A percentile compares a stretch with the other conserved stretches of the same genome.
phyloP scores from a whole-genome alignment of 192 early-diverging fungal species.

The Entomortierella beljakovae region DNA sequence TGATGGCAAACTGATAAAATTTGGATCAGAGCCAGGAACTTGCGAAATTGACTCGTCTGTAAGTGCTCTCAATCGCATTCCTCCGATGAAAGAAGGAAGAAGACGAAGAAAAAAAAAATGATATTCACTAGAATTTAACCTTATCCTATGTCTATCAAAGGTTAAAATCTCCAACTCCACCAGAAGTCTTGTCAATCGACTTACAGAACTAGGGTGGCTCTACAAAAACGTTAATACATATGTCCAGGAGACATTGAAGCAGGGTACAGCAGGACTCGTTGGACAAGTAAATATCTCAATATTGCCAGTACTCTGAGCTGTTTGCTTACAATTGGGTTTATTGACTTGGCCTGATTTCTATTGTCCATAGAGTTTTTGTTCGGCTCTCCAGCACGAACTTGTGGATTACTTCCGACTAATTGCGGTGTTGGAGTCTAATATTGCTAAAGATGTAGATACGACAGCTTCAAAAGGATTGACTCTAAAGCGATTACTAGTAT shows the following conservation, averaged over 20 bases:
- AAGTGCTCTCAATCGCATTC: background rate
- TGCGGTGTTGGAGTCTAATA: slow-evolving; percentile 85
- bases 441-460: slow-evolving; percentile 62
- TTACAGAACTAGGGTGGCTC: slow-evolving; percentile 86
- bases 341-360: background rate
- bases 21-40: slow-evolving; percentile 57
- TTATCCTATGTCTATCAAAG: slow-evolving; percentile 19
- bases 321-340: background rate
- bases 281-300: slow-evolving; percentile 14
- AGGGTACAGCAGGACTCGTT: slow-evolving; percentile 40
- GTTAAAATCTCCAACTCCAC: slow-evolving; percentile 68
- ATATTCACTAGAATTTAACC: background rate
- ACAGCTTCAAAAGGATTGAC: slow-evolving; percentile 72
- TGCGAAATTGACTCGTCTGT: slow-evolving; percentile 70
- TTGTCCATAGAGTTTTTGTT: slow-evolving; percentile 70
- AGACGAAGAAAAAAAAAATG: background rate
- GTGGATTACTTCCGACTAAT: slow-evolving; percentile 89
- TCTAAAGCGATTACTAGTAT: slow-evolving; percentile 86
- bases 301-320: background rate
- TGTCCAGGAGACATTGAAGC: slow-evolving; percentile 58
- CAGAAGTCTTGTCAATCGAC: slow-evolving; percentile 68
- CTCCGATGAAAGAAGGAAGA: background rate
- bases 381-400: slow-evolving; percentile 83
- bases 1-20: slow-evolving; percentile 86
- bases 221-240: slow-evolving; percentile 74